Evolutionary conservation across 176 grass and related monocot genomes (phyloP).

Genomic region (Oryza glaberrima): DNA sequence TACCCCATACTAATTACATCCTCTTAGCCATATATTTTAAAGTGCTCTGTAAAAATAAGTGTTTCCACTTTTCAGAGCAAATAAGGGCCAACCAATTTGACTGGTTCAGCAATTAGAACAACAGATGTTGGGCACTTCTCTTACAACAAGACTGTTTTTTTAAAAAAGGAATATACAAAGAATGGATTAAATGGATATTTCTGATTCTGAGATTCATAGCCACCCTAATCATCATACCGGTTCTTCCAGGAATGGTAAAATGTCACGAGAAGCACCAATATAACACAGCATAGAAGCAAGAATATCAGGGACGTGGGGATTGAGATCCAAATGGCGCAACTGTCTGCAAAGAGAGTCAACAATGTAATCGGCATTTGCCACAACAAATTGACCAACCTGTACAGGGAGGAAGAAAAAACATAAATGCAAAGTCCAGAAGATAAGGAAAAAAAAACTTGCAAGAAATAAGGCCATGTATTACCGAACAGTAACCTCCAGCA

Average conservation of each 20-base stretch:
- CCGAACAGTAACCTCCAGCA: slow-evolving; percentile 63
- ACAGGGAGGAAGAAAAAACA: slow-evolving; percentile 37
- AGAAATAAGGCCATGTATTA: slow-evolving; percentile 53
- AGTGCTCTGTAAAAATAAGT: slow-evolving; percentile 10
- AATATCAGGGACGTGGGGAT: slow-evolving; percentile 87
- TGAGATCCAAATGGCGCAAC: slow-evolving; percentile 82
- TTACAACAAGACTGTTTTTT: neutral
- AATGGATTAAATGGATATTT: slow-evolving; percentile 5
- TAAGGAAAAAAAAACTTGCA: slow-evolving; percentile 4
- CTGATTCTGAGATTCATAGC: slow-evolving; percentile 27
- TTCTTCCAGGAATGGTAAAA: slow-evolving; percentile 94
- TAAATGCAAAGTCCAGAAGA: slow-evolving; percentile 30
- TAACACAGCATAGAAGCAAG: slow-evolving; percentile 90
- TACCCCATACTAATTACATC: neutral
- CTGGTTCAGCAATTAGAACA: neutral
- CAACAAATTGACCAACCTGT: slow-evolving; percentile 87
- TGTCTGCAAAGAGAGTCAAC: slow-evolving; percentile 88
- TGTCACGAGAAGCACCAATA: slow-evolving; percentile 87
- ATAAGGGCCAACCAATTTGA: slow-evolving; percentile 1
- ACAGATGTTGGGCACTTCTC: neutral
- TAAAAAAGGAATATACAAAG: slow-evolving; percentile 1
- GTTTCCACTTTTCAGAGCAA: neutral
- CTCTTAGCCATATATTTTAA: neutral
- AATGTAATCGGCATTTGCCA: slow-evolving; percentile 91
- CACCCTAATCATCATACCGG: slow-evolving; percentile 68